phyloP scores from a whole-genome alignment of 768 basidiomycete genomes.

The Saitozyma podzolica region DNA sequence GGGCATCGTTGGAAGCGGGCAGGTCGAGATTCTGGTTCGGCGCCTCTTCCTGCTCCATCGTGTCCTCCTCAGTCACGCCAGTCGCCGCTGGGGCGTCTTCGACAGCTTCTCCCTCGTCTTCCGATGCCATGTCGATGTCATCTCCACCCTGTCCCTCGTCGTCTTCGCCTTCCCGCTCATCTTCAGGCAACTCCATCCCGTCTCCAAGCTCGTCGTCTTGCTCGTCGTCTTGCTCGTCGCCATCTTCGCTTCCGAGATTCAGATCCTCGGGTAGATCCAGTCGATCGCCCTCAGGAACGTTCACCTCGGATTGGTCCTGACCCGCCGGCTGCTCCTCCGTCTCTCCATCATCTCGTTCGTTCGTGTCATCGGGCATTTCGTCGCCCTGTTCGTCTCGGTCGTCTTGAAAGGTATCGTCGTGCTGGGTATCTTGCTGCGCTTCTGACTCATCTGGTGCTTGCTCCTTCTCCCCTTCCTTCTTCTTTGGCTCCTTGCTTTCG shows the following conservation, averaged over 20 bases:
- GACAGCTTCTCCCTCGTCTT: conserved; percentile 35
- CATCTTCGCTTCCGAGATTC: conserved; percentile 45
- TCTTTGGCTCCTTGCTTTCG: conserved; percentile 54
- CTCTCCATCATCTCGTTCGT: conserved; percentile 48
- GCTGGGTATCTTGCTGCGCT: conserved; percentile 20
- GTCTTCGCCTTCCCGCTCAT: conserved; percentile 54
- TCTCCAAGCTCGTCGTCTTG: conserved; percentile 46
- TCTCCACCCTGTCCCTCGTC: conserved; percentile 40
- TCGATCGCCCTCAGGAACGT: conserved; percentile 73
- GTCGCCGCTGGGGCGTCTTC: conserved; percentile 45
- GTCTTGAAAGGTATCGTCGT: conserved; percentile 41
- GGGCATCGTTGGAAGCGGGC: conserved; percentile 47
- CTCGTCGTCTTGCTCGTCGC: conserved; percentile 29
- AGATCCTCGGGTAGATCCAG: conserved; percentile 78
- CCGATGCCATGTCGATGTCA: conserved; percentile 31
- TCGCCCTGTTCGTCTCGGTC: conserved; percentile 53
- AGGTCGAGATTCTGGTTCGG: conserved; percentile 36
- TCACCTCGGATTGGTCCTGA: conserved; percentile 66
- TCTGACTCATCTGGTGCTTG: conserved; percentile 38
- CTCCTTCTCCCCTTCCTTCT: conserved; percentile 48
- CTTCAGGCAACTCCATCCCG: conserved; percentile 19
- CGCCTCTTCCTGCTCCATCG: conserved; percentile 34
- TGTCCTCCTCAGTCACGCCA: conserved; percentile 45
- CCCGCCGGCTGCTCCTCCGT: conserved; percentile 49
- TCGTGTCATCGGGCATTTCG: conserved; percentile 6